Evolutionary conservation across 331 rosid genomes (phyloP).

Genomic region (Malus hybrid): DNA sequence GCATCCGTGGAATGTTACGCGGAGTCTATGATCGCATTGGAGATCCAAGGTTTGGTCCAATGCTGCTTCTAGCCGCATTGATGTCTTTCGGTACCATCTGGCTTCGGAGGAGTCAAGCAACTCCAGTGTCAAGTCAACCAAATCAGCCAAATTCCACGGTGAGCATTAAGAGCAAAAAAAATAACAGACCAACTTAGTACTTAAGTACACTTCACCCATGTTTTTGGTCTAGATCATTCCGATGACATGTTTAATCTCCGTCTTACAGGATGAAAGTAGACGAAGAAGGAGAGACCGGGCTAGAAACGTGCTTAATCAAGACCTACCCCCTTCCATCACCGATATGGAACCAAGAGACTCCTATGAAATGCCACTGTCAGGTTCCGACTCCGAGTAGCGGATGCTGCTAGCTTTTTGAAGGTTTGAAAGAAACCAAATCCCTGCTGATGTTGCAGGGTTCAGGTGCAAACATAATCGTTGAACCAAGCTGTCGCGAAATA

Average conservation of each 20-base stretch:
- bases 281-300: constrained; percentile 23
- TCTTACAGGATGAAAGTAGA: constrained; percentile 34
- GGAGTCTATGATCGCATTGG: constrained; percentile 37
- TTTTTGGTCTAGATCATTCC: not conserved
- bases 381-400: constrained; percentile 67
- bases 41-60: constrained; percentile 87
- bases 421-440: not conserved
- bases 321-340: constrained; percentile 43
- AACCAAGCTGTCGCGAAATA: no score
- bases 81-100: constrained; percentile 62
- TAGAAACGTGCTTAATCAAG: constrained; percentile 18
- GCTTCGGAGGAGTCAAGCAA: constrained; percentile 63
- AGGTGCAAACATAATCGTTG: not conserved
- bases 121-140: constrained; percentile 23
- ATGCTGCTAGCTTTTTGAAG: not conserved
- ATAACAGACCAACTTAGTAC: not conserved
- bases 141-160: constrained; percentile 45
- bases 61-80: constrained; percentile 73
- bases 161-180: not conserved
- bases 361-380: constrained; percentile 50
- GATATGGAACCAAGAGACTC: constrained; percentile 64
- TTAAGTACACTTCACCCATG: not conserved
- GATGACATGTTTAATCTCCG: constrained; percentile 9
- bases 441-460: not conserved
- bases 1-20: constrained; percentile 22